Evolutionary conservation across 768 basidiomycete genomes (phyloP), one percentile per base, ranked within the genome.

Genomic region (Obba rivulosa): DNA sequence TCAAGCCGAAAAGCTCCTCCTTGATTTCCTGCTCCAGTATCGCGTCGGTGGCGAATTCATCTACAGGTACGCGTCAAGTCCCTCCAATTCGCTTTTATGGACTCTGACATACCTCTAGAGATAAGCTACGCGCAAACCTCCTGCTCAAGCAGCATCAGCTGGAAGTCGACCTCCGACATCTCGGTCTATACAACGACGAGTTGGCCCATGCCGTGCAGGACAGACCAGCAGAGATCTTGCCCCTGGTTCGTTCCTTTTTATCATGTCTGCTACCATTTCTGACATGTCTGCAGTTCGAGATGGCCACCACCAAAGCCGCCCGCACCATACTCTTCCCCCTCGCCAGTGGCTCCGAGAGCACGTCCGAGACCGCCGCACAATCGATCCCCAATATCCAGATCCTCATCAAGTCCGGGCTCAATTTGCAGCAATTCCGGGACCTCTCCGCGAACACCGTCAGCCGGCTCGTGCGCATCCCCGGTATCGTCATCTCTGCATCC

Each of bases 401-500:
- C 45, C 91, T 85, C 35, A 74, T 97, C 34, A 81, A 78, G 59
- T 92, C 92, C n/a, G 89, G 87, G 4, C 78, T 95, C 56, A 95
- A 95, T 67, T 76, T 98, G 71, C 80, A 90, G 45, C 92, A 90
- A 64, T 96, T 98, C 65, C 83, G 96, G 36, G 92, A 93, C 37
- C 80, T 99, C 36, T 89, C 88, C 0, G 96, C 96, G 9, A 80
- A 93, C 58, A 92, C 87, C 18, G 88, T 98, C 77, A 94, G 92
- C 62, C 93, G 90, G 62, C 83, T 99, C 37, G 94, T 99, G 34
- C 88, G 96, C 50, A 80, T 97, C 37, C 96, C 96, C 2, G 96
- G 96, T 25, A 99, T 99, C 59, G 93, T 98, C 63, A 97, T 98
- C 63, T 94, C 94, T 25, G 91, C 96, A 0, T 95, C 93, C 9